Evolutionary conservation across 164 flowering plant species (phyloP).

Genomic region (Berberis thunbergii): DNA sequence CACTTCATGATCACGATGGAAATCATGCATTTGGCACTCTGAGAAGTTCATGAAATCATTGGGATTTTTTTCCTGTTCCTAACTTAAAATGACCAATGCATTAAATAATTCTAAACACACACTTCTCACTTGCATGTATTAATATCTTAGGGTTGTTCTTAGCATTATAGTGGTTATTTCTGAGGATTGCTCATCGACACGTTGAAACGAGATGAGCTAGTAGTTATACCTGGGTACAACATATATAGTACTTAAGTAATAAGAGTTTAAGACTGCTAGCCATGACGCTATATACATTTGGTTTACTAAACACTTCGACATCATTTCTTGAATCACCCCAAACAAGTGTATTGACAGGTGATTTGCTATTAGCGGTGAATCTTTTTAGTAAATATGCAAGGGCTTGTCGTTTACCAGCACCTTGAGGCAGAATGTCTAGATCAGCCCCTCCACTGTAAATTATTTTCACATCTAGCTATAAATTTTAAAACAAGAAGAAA

Average conservation of each 20-base stretch:
- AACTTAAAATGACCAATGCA: slow-evolving; percentile 75
- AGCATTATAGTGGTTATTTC: slow-evolving; percentile 74
- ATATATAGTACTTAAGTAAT: neutral
- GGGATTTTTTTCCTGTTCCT: slow-evolving; percentile 46
- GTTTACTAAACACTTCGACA: slow-evolving; percentile 77
- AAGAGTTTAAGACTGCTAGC: slow-evolving; percentile 25
- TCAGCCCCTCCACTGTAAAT: slow-evolving; percentile 81
- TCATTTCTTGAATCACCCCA: slow-evolving; percentile 96
- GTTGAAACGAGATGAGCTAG: slow-evolving; percentile 3
- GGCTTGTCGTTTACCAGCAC: slow-evolving; percentile 92
- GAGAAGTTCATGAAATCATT: slow-evolving; percentile 47
- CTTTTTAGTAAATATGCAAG: slow-evolving; percentile 71
- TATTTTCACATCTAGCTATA: slow-evolving; percentile 70
- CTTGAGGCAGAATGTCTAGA: slow-evolving; percentile 69
- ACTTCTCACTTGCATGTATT: slow-evolving; percentile 72
- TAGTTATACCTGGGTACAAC: neutral
- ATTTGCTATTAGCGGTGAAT: slow-evolving; percentile 43
- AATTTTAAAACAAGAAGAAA: slow-evolving; percentile 1
- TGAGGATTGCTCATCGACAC: slow-evolving; percentile 79
- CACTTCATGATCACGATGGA: slow-evolving; percentile 43
- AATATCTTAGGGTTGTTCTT: slow-evolving; percentile 52
- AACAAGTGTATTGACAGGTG: slow-evolving; percentile 57
- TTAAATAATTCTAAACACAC: slow-evolving; percentile 77
- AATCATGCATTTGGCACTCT: slow-evolving; percentile 22
- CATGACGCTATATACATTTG: slow-evolving; percentile 84